Conservation (phyloP, 2,329 filamentous ascomycete species). For the Hymenoscyphus repandus region DNA sequence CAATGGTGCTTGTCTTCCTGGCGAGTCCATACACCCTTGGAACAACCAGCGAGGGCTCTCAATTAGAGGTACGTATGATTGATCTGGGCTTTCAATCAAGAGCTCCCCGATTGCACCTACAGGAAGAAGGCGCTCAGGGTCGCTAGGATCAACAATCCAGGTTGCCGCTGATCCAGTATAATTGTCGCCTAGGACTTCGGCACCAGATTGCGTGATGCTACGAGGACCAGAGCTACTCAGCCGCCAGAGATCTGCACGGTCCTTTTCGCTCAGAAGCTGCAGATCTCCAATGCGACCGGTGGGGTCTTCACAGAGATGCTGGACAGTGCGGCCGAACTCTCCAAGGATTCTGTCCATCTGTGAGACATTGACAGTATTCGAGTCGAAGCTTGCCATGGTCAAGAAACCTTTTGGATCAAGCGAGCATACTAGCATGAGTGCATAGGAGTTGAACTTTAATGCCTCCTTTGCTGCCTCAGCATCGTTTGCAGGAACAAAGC, state of each 20-base stretch:
- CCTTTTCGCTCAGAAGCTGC: conserved; percentile 23
- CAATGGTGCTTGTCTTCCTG: conserved; percentile 27
- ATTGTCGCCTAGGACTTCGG: conserved; percentile 9
- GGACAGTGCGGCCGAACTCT: conserved; percentile 26
- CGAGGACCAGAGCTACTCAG: conserved; percentile 24
- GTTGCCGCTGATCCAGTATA: neutral
- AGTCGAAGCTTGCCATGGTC: conserved; percentile 40
- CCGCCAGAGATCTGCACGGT: conserved; percentile 33
- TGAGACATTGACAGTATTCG: conserved; percentile 29
- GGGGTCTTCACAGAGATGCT: conserved; percentile 11
- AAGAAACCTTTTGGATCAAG: conserved; percentile 38
- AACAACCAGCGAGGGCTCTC: neutral
- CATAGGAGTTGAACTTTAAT: conserved; percentile 42
- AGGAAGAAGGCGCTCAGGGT: conserved; percentile 34
- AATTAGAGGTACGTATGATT: neutral
- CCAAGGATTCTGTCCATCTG: conserved; percentile 36
- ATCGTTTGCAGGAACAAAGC: neutral
- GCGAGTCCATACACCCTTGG: conserved; percentile 3
- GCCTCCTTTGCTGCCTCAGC: conserved; percentile 17
- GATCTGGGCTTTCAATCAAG: conserved; percentile 34
- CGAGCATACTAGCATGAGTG: conserved; percentile 43
- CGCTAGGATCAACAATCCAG: conserved; percentile 16
- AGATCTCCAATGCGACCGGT: conserved; percentile 13
- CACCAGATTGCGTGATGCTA: conserved; percentile 17
- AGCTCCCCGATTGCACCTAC: conserved; percentile 37